These are phyloP conservation scores for Sclerotinia glacialis DNA, from an alignment of 2,329 filamentous ascomycete genomes.

Conservation along the genomic window DNA sequence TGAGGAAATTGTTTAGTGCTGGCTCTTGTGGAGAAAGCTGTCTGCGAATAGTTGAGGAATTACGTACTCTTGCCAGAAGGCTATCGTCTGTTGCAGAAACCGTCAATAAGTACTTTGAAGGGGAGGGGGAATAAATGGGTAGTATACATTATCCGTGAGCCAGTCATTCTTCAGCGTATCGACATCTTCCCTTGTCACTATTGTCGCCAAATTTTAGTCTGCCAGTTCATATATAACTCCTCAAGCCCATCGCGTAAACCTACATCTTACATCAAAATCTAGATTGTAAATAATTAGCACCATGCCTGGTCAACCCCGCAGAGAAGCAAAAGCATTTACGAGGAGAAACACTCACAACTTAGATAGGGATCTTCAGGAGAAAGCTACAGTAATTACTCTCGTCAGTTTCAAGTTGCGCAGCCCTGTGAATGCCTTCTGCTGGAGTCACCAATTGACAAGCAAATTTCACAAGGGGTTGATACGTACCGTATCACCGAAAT, in stretches of 20 bases:
- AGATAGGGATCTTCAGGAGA: slow-evolving; percentile 66
- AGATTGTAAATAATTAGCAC: slow-evolving; percentile 25
- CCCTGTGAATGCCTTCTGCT: neutral
- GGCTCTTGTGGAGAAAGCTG: slow-evolving; percentile 29
- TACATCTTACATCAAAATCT: slow-evolving; percentile 66
- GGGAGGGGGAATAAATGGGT: slow-evolving; percentile 18
- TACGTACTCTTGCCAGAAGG: slow-evolving; percentile 93
- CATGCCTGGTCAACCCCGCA: neutral
- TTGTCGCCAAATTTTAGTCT: slow-evolving; percentile 31
- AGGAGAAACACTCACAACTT: slow-evolving; percentile 56
- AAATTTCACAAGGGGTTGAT: neutral
- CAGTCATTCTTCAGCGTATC: slow-evolving; percentile 87
- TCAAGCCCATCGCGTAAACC: slow-evolving; percentile 27
- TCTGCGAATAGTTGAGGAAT: slow-evolving; percentile 4
- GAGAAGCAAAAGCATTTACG: neutral
- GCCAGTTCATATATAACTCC: too few relatives aligned
- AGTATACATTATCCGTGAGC: slow-evolving; percentile 84
- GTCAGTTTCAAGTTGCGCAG: neutral
- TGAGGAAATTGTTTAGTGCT: neutral
- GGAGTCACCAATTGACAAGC: slow-evolving; percentile 2
- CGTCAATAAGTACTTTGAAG: slow-evolving; percentile 21
- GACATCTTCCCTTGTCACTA: slow-evolving; percentile 86
- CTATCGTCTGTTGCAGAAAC: slow-evolving; percentile 66
- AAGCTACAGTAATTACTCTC: slow-evolving; percentile 40
- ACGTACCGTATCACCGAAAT: slow-evolving; percentile 50